Evolutionary conservation across 257 asterid genomes (phyloP).

Genomic region (Ballota nigra): DNA sequence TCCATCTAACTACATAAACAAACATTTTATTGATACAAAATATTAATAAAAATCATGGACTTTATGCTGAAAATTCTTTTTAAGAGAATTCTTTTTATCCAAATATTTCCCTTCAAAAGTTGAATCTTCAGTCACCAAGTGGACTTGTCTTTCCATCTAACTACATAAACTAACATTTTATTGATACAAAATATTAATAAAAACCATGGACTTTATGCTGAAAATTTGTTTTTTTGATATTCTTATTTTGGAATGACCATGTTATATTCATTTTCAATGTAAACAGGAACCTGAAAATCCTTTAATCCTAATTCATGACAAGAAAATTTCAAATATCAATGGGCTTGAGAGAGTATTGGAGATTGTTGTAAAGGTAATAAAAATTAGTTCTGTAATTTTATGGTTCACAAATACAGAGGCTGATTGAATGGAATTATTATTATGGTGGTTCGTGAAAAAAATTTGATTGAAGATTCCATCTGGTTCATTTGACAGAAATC

Average conservation of each 20-base stretch:
- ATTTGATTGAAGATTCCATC: constrained; percentile 11
- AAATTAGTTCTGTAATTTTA: constrained; percentile 15
- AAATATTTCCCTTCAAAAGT: background rate
- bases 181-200: too few relatives aligned
- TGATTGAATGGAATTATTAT: background rate
- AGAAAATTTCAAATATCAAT: constrained; percentile 76
- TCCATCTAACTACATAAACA: background rate
- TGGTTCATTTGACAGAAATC: constrained; percentile 46
- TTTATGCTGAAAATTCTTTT: too few relatives aligned
- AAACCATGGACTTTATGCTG: background rate
- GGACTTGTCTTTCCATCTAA: background rate
- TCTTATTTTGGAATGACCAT: background rate
- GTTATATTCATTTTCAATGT: constrained; percentile 18
- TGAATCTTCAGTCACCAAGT: background rate
- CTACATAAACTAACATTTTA: constrained; percentile 1
- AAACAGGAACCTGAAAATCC: constrained; percentile 93
- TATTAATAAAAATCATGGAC: background rate
- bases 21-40: background rate
- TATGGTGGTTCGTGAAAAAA: background rate
- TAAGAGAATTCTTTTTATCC: background rate
- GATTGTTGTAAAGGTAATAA: constrained; percentile 67
- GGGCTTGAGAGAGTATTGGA: constrained; percentile 70
- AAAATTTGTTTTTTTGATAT: background rate
- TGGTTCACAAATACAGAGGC: background rate
- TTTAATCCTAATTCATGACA: constrained; percentile 79